Evolutionary conservation across 108 stramenopile genomes (phyloP), one percentile per base, ranked within the genome.

Genomic region (Skeletonema costatum): DNA sequence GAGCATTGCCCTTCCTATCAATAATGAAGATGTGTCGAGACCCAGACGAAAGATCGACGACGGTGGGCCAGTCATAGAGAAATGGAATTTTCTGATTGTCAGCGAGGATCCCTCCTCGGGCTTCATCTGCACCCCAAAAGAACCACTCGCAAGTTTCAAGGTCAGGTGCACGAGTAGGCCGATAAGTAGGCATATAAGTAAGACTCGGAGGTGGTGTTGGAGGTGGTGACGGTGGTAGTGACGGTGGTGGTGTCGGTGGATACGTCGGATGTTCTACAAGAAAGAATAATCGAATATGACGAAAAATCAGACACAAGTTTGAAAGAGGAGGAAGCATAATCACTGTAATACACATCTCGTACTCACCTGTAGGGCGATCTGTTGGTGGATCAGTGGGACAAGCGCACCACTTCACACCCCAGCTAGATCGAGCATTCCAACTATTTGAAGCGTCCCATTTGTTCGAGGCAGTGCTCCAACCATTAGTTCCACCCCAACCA

Each of bases 71-170:
- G 17, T 51, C 60, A 31, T 33, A 36, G 0, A 42, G 12, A 4
- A 64, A 39, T 1, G 72, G 72, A 2, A 63, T 12, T 33, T 64
- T 35, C 14, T 46, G 41, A 51, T 48, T 32, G 2, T 39, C 62
- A 16, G 60, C 72, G 4, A 73, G 60, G 17, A 14, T 61, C 5
- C 30, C 12, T 17, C 72, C 72, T 25, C 42, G 72, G 19, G 60
- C 61, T 50, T 73, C 72, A 10, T 73, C 72, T 31, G 60, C 72
- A 50, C 72, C 72, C 72, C 72, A 73, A 44, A 42, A 73, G 72
- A 50, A 73, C 72, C 72, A 73, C 17, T 62, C 32, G 13, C 72
- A 73, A 3, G 29, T 30, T 32, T 60, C 60, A 32, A 60, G n/a
- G n/a, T 30, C 29, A 32, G 60, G 60, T 12, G 0, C 2, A 30